These are phyloP conservation scores for Camellia japonica DNA, from an alignment of 148 eudicot genomes.

Conservation along the genomic window DNA sequence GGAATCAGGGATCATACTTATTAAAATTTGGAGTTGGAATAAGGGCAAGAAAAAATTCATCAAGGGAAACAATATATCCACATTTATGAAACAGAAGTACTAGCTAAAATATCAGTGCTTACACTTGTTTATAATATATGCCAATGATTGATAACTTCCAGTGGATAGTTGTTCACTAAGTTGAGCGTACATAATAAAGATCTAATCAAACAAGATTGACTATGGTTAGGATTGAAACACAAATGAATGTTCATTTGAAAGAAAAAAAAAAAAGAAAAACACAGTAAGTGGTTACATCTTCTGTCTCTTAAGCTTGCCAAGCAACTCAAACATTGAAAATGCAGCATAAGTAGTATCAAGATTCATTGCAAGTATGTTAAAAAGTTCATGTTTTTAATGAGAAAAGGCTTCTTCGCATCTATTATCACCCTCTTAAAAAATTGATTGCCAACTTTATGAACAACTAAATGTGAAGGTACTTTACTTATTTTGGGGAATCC, in stretches of 20 bases:
- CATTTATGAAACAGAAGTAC: conserved; percentile 4
- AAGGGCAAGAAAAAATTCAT: neutral
- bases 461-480: neutral
- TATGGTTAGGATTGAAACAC: neutral
- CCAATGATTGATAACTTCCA: neutral
- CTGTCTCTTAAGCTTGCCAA: neutral
- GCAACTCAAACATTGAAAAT: neutral
- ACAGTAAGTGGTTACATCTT: neutral
- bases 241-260: neutral
- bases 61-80: neutral
- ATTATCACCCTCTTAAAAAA: neutral
- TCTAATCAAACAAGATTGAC: neutral
- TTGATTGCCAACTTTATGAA: neutral
- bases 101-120: neutral
- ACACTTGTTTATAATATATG: neutral
- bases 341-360: neutral
- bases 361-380: neutral
- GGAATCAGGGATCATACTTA: conserved; percentile 21
- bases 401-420: neutral
- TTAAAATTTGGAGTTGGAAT: neutral
- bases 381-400: neutral
- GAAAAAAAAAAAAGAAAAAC: neutral
- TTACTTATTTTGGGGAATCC: neutral
- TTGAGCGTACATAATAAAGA: neutral
- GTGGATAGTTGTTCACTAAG: neutral